Evolutionary conservation across 140 eudicot genomes (phyloP), one percentile per base, ranked within the genome.

Genomic region (Flaveria floridana): DNA sequence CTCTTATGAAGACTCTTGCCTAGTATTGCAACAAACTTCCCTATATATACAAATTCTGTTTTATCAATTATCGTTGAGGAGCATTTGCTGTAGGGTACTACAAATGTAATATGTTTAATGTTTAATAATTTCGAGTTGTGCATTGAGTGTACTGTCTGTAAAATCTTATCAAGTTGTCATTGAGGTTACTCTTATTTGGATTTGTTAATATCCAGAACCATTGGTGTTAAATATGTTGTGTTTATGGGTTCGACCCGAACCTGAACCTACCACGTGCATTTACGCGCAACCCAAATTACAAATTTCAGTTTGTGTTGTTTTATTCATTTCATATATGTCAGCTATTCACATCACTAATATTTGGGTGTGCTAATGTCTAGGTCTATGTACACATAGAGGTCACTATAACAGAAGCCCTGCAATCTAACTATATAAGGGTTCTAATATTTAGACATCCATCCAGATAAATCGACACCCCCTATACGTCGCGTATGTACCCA

Each of bases 1-100:
- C 83, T 55, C 70, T 79, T 55, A 66, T 73, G 79, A 68, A 53
- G 71, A 41, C 64, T 65, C 42, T 79, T 6, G 63, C n/a, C 51
- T 79, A 11, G 63, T 26, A 47, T 41, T 65, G 70, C 57, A 64
- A n/a, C 34, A 57, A 55, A 5, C 66, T 34, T 41, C 52, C 44
- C 26, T 64, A 34, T 65, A 4, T 64, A 34, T 65, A 4, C 34
- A 7, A 2, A 55, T 39, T 72, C 11, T 73, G 16, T 48, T 44
- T 47, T 13, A 23, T 61, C 1, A 21, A 1, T 41, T 59, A 74
- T 26, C 50, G 7, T 25, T 59, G 11, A 20, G 46, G 70, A 66
- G 67, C 3, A 16, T 2, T 65, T 13, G 25, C 52, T 52, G 64
- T 52, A 52, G 58, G 16, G 21, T 53, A 30, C 67, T 61, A 13